phyloP scores from a whole-genome alignment of 208 protist species.

The Phytomonas sp. region DNA sequence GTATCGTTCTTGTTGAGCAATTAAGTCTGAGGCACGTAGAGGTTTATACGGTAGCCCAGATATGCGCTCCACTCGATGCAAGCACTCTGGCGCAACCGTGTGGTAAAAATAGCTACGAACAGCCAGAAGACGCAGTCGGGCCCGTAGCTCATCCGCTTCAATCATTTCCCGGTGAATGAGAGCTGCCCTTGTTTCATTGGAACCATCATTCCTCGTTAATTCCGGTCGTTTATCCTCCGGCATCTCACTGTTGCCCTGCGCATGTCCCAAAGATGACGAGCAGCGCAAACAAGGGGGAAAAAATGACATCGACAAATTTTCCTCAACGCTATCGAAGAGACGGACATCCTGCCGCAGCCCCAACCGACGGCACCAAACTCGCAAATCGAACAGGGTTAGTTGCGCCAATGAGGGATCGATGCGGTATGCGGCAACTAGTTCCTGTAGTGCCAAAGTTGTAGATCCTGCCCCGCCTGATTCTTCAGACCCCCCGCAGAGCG shows the following conservation, averaged over 20 bases:
- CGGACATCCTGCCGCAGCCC: not conserved
- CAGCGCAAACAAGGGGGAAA: not conserved
- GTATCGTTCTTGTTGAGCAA: constrained; percentile 7
- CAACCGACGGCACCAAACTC: not conserved
- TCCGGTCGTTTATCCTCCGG: not conserved
- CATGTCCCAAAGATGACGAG: not conserved
- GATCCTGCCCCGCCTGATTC: not conserved
- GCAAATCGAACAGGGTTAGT: not conserved
- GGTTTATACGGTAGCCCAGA: constrained; percentile 61
- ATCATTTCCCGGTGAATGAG: not conserved
- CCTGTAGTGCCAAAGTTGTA: not conserved
- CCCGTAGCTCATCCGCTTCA: constrained; percentile 33
- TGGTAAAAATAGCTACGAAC: constrained; percentile 45
- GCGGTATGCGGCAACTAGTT: not conserved
- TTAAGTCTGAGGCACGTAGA: constrained; percentile 26
- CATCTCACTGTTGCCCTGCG: not conserved
- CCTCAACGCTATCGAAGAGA: not conserved
- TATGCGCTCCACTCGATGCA: constrained; percentile 58
- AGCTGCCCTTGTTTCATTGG: not conserved
- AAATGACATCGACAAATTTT: not conserved
- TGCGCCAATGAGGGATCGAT: not conserved
- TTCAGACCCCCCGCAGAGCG: not conserved
- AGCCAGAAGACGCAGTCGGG: constrained; percentile 30
- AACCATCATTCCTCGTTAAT: not conserved
- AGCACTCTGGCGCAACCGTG: constrained; percentile 35